Conservation (phyloP, 2,329 filamentous ascomycete genomes). For the Trichoderma sp. region DNA sequence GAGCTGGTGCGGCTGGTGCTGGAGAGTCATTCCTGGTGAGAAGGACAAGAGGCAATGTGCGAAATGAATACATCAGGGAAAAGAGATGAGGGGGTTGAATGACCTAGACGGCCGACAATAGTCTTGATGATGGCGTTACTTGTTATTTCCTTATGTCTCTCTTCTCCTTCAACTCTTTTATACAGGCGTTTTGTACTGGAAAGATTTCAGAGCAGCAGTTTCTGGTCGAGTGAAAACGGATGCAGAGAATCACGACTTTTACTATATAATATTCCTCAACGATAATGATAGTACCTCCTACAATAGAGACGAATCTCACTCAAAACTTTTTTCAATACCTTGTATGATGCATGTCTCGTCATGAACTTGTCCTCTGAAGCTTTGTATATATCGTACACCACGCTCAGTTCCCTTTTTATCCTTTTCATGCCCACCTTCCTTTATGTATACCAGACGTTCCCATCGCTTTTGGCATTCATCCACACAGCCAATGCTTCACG, state of each 20-base stretch:
- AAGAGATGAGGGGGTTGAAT: neutral
- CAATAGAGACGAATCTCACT: neutral
- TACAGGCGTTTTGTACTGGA: slow-evolving; percentile 2
- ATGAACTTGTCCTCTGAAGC: slow-evolving; percentile 4
- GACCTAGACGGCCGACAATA: slow-evolving; percentile 16
- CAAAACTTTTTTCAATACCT: neutral
- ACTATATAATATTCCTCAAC: neutral
- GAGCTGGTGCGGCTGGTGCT: slow-evolving; percentile 94
- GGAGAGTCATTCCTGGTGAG: slow-evolving; percentile 68
- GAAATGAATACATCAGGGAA: slow-evolving; percentile 16
- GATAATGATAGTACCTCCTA: neutral
- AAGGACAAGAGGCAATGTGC: slow-evolving; percentile 45
- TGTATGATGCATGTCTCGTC: neutral
- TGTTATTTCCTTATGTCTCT: neutral
- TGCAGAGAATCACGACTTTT: neutral
- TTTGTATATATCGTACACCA: slow-evolving; percentile 25
- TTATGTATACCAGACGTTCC: neutral
- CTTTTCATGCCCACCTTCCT: neutral
- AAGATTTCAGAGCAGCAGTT: neutral
- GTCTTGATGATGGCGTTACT: neutral
- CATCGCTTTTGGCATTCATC: neutral
- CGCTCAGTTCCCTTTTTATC: neutral
- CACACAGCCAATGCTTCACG: neutral
- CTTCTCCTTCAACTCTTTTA: neutral
- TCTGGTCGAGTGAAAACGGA: neutral